These are phyloP conservation scores for Apiospora kogelbergensis DNA, from an alignment of 2,329 filamentous ascomycete species.

Conservation along the genomic window DNA sequence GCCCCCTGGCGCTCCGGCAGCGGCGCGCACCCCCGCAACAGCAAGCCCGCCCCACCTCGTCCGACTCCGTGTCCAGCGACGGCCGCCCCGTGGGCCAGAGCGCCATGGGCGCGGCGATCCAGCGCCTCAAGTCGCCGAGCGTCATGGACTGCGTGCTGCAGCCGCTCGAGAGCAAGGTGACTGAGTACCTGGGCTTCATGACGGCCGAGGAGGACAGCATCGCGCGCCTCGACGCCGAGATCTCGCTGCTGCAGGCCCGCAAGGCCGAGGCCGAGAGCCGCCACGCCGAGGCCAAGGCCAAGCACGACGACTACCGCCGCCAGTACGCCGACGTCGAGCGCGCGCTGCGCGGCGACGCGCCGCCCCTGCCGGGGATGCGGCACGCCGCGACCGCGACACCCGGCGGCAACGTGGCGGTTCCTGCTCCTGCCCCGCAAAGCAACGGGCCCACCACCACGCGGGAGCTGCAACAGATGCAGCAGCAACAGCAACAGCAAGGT, in stretches of 20 bases:
- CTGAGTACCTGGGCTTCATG: conserved; percentile 44
- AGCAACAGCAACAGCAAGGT: conserved; percentile 16
- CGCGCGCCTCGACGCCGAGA: conserved; percentile 42
- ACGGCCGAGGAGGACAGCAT: conserved; percentile 41
- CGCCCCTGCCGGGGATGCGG: conserved; percentile 18
- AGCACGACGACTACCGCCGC: conserved; percentile 44
- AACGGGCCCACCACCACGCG: conserved; percentile 10
- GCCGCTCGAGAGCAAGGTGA: conserved; percentile 44
- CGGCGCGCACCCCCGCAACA: background rate
- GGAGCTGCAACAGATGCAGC: conserved; percentile 14
- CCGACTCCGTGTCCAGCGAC: conserved; percentile 8
- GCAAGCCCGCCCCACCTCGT: conserved; percentile 9
- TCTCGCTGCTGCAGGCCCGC: conserved; percentile 40
- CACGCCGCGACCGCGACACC: background rate
- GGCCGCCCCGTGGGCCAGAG: background rate
- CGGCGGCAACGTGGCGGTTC: conserved; percentile 8
- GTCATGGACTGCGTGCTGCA: conserved; percentile 43
- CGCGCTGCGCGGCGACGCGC: conserved; percentile 39
- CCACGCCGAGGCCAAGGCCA: conserved; percentile 41
- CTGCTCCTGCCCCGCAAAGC: conserved; percentile 1
- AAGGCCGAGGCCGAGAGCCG: conserved; percentile 40
- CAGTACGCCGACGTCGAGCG: conserved; percentile 42
- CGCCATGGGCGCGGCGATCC: conserved; percentile 29
- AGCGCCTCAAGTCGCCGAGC: conserved; percentile 44
- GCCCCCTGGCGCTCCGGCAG: background rate